Evolutionary conservation across 2,329 filamentous ascomycete species (phyloP).

Genomic region (Pseudogymnoascus sp.): DNA sequence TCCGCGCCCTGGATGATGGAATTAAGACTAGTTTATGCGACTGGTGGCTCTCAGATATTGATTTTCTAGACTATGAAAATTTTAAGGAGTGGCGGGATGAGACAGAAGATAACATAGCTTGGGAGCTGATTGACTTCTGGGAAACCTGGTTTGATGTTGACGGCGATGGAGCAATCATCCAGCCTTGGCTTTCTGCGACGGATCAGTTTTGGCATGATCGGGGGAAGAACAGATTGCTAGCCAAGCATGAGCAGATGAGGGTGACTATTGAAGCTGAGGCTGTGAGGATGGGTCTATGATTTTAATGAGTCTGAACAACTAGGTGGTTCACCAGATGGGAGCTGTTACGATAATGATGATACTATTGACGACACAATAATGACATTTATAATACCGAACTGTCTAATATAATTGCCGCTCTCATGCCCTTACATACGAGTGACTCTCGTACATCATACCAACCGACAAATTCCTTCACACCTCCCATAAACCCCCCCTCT

Average conservation of each 20-base stretch:
- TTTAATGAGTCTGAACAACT: background rate
- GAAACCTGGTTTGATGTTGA: too few relatives aligned
- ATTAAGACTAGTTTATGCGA: too few relatives aligned
- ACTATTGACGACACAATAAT: background rate
- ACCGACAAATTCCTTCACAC: background rate
- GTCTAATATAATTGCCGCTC: background rate
- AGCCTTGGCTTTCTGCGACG: too few relatives aligned
- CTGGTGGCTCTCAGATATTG: too few relatives aligned
- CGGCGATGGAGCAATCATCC: too few relatives aligned
- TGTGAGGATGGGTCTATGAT: constrained; percentile 14
- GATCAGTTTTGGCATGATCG: too few relatives aligned
- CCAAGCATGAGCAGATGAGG: constrained; percentile 12
- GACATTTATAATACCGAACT: background rate
- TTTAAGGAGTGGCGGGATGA: too few relatives aligned
- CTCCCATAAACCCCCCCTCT: background rate
- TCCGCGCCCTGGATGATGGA: too few relatives aligned
- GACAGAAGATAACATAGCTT: too few relatives aligned
- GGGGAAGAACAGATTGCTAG: too few relatives aligned
- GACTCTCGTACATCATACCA: background rate
- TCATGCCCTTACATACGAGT: background rate
- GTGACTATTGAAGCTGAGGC: constrained; percentile 15
- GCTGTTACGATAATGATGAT: background rate
- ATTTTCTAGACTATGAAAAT: too few relatives aligned
- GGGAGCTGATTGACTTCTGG: too few relatives aligned
- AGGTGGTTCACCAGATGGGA: background rate